Percentiles rank a stretch among this genome's conserved stretches.
phyloP scores from a whole-genome alignment of 2,329 filamentous ascomycete species.

The Berkeleyomyces rouxiae region DNA sequence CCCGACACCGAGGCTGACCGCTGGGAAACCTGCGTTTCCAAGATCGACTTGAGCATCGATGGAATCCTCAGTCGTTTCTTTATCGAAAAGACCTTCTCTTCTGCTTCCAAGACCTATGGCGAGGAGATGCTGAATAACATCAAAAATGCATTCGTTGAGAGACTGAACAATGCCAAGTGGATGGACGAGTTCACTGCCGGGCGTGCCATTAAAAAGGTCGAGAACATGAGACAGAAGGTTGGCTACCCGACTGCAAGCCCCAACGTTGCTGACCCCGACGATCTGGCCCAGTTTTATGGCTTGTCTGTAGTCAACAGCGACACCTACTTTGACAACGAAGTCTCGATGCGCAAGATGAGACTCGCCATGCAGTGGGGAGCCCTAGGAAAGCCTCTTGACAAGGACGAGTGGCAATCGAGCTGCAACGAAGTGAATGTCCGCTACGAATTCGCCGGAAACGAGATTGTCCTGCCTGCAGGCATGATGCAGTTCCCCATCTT shows the following conservation, averaged over 20 bases:
- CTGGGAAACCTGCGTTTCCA: constrained; percentile 47
- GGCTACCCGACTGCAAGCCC: constrained; percentile 47
- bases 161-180: constrained; percentile 42
- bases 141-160: constrained; percentile 46
- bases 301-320: constrained; percentile 32
- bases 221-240: constrained; percentile 51
- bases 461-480: constrained; percentile 52
- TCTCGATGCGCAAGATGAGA: constrained; percentile 32
- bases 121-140: constrained; percentile 54
- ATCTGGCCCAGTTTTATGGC: constrained; percentile 41
- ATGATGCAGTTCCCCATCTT: constrained; percentile 56
- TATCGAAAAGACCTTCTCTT: constrained; percentile 49
- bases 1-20: constrained; percentile 46
- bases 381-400: constrained; percentile 42
- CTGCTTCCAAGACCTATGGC: constrained; percentile 47
- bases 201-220: constrained; percentile 45
- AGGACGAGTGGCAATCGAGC: constrained; percentile 43
- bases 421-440: constrained; percentile 49
- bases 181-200: constrained; percentile 45
- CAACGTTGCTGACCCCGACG: constrained; percentile 40
- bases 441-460: constrained; percentile 47
- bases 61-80: constrained; percentile 60
- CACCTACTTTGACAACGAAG: constrained; percentile 40
- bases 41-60: constrained; percentile 40
- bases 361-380: constrained; percentile 36